Percentiles rank a stretch among this genome's conserved stretches.
Conservation (phyloP, 345 rosid genomes). For the Camelina sativa region DNA sequence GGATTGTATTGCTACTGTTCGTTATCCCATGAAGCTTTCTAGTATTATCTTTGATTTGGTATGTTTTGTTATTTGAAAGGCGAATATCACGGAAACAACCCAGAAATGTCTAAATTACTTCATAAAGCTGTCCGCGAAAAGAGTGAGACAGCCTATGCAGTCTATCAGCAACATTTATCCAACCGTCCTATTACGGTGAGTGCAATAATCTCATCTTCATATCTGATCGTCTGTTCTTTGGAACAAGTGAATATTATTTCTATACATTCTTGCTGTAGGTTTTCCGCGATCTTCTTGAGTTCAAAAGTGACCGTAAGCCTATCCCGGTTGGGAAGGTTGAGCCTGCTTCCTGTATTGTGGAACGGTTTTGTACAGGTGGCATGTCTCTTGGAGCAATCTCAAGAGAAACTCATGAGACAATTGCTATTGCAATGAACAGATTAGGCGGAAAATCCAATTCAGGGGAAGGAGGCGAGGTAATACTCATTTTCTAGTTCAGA, state of each 20-base stretch:
- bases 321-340: slow-evolving; percentile 95
- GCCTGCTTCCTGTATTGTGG: slow-evolving; percentile 81
- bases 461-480: slow-evolving; percentile 99
- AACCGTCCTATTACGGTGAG: slow-evolving; percentile 95
- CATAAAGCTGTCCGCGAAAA: slow-evolving; percentile 98
- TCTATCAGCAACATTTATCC: slow-evolving; percentile 97
- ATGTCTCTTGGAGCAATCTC: slow-evolving; percentile 99
- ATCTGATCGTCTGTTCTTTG: slow-evolving; percentile 15
- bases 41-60: slow-evolving; percentile 18
- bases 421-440: slow-evolving; percentile 98
- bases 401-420: slow-evolving; percentile 99
- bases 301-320: slow-evolving; percentile 87
- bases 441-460: slow-evolving; percentile 96
- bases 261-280: slow-evolving; percentile 56
- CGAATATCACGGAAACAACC: slow-evolving; percentile 99
- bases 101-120: slow-evolving; percentile 97
- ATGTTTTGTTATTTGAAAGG: slow-evolving; percentile 50
- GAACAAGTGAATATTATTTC: slow-evolving; percentile 31
- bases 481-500: slow-evolving; percentile 30
- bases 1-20: background rate
- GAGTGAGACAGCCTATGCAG: slow-evolving; percentile 86
- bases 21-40: slow-evolving; percentile 24
- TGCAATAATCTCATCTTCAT: slow-evolving; percentile 19
- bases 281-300: slow-evolving; percentile 95
- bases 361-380: slow-evolving; percentile 98